These are phyloP conservation scores for Fusarium annulatum DNA, from an alignment of 2,329 filamentous ascomycete genomes.

Conservation along the genomic window DNA sequence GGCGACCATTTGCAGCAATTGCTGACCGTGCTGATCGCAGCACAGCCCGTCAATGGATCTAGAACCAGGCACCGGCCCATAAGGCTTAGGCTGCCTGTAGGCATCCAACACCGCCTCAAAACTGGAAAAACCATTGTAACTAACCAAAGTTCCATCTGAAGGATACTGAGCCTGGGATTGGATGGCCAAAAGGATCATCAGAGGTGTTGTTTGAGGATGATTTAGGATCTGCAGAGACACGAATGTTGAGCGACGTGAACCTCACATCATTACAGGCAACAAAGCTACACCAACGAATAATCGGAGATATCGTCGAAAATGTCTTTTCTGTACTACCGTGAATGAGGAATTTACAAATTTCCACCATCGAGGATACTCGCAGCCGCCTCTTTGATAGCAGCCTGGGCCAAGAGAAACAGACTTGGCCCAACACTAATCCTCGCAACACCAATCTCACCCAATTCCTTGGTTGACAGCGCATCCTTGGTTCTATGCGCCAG, in stretches of 20 bases:
- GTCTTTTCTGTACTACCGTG: background rate
- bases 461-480: conserved; percentile 56
- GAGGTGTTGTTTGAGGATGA: background rate
- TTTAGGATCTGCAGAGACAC: background rate
- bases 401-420: conserved; percentile 56
- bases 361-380: conserved; percentile 46
- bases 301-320: background rate
- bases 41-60: conserved; percentile 20
- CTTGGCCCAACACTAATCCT: conserved; percentile 66
- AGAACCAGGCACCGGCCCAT: conserved; percentile 19
- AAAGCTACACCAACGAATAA: background rate
- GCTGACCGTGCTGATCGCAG: background rate
- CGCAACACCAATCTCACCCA: conserved; percentile 62
- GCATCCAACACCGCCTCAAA: background rate
- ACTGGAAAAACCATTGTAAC: background rate
- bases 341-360: conserved; percentile 20
- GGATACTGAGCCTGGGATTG: background rate
- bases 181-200: conserved; percentile 3
- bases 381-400: conserved; percentile 51
- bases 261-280: background rate
- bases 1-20: conserved; percentile 1
- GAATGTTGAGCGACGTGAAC: background rate
- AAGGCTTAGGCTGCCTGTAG: conserved; percentile 11
- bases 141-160: background rate
- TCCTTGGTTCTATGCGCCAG: conserved; percentile 49